Evolutionary conservation across 2,329 filamentous ascomycete genomes (phyloP).

Genomic region (Trichophyton mentagrophytes): DNA sequence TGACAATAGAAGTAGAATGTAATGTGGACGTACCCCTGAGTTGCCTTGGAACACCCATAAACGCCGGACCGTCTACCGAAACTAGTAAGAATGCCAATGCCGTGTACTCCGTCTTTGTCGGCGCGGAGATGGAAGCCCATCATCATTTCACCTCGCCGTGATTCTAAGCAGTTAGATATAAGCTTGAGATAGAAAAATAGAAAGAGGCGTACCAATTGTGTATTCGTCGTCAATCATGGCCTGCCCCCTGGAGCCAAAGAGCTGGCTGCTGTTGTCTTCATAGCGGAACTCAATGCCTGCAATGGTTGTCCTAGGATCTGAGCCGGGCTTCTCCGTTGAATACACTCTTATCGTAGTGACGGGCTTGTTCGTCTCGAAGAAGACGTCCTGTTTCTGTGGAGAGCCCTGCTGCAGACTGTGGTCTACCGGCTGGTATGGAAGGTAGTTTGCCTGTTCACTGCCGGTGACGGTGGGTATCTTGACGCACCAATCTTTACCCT

Average conservation of each 20-base stretch:
- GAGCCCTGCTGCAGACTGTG: too few species aligned
- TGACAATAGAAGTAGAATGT: not conserved
- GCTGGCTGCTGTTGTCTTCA: slow-evolving; percentile 68
- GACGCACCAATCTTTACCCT: slow-evolving; percentile 58
- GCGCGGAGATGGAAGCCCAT: slow-evolving; percentile 63
- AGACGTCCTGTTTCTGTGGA: slow-evolving; percentile 50
- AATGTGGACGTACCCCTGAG: slow-evolving; percentile 60
- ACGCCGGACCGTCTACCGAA: slow-evolving; percentile 72
- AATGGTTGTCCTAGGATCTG: slow-evolving; percentile 33
- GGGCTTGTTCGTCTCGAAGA: slow-evolving; percentile 65
- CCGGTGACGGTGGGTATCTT: slow-evolving; percentile 66
- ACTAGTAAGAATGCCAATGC: slow-evolving; percentile 78
- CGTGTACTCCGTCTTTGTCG: slow-evolving; percentile 70
- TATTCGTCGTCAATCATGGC: slow-evolving; percentile 58
- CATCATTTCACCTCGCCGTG: slow-evolving; percentile 71
- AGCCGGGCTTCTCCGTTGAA: slow-evolving; percentile 45
- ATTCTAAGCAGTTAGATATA: slow-evolving; percentile 42
- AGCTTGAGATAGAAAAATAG: slow-evolving; percentile 18
- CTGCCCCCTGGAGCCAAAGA: slow-evolving; percentile 53
- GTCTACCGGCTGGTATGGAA: not conserved
- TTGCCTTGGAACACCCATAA: slow-evolving; percentile 69
- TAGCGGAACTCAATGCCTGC: slow-evolving; percentile 89
- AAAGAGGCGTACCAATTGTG: slow-evolving; percentile 51
- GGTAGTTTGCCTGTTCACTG: slow-evolving; percentile 18
- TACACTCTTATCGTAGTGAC: slow-evolving; percentile 64